Evolutionary conservation across 2,329 filamentous ascomycete species (phyloP).

Genomic region (Byssochlamys sp.): DNA sequence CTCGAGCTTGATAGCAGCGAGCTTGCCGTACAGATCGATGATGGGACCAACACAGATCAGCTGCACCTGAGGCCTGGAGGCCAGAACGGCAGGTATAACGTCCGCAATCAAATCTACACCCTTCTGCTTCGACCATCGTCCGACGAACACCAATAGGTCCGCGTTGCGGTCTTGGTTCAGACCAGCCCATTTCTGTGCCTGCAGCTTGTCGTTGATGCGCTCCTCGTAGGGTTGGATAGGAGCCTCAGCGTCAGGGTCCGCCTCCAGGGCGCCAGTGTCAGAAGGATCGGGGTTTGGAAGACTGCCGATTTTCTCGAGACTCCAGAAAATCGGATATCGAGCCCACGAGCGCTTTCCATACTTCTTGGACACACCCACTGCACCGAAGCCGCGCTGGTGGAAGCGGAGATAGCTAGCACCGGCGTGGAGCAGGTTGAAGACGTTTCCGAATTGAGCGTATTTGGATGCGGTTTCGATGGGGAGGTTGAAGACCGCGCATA

Average conservation of each 20-base stretch:
- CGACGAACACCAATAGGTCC: conserved; percentile 54
- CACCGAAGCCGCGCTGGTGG: conserved; percentile 53
- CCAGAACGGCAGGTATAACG: conserved; percentile 45
- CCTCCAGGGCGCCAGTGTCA: conserved; percentile 48
- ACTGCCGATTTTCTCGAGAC: conserved; percentile 46
- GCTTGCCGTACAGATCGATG: conserved; percentile 54
- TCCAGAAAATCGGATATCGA: conserved; percentile 56
- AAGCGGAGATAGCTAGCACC: conserved; percentile 50
- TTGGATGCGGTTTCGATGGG: conserved; percentile 42
- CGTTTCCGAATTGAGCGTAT: conserved; percentile 53
- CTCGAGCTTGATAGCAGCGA: conserved; percentile 51
- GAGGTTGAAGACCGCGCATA: conserved; percentile 51
- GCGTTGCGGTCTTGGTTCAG: conserved; percentile 48
- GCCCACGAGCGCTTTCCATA: conserved; percentile 53
- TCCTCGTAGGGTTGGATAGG: conserved; percentile 40
- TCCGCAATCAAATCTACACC: conserved; percentile 55
- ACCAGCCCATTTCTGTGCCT: conserved; percentile 54
- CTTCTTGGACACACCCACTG: conserved; percentile 53
- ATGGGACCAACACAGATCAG: conserved; percentile 42
- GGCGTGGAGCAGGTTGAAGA: conserved; percentile 55
- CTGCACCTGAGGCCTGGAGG: background rate
- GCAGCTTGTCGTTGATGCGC: conserved; percentile 41
- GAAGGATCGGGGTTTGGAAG: conserved; percentile 52
- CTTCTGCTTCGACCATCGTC: conserved; percentile 55
- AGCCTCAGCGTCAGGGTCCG: conserved; percentile 23